These are phyloP conservation scores for Xanthoceras sorbifolium DNA, from an alignment of 345 rosid species.

Conservation along the genomic window DNA sequence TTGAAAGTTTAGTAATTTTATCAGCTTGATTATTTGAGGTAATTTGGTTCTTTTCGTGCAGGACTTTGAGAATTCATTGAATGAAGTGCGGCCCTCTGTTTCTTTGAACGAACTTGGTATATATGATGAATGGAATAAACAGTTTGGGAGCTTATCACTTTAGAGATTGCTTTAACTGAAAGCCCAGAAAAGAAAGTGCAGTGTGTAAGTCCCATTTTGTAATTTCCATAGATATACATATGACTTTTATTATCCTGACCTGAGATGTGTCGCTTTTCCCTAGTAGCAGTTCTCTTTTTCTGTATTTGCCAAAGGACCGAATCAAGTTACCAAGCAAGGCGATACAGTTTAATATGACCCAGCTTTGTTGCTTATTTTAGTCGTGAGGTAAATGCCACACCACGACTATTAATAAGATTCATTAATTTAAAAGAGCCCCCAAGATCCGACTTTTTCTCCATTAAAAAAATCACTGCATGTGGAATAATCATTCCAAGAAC, in stretches of 20 bases:
- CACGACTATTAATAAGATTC: not conserved
- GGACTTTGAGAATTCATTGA: conserved; percentile 81
- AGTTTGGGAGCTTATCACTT: conserved; percentile 82
- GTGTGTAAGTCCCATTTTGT: not conserved
- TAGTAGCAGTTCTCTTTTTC: not conserved
- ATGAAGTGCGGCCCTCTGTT: conserved; percentile 93
- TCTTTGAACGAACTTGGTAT: conserved; percentile 71
- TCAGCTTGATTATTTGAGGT: not conserved
- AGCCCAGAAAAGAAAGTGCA: not conserved
- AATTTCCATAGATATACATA: not conserved
- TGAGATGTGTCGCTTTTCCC: not conserved
- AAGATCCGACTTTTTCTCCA: not conserved
- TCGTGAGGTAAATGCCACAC: not conserved
- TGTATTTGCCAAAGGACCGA: not conserved
- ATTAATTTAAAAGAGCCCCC: not conserved
- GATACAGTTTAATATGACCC: too few relatives aligned
- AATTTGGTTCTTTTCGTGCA: conserved; percentile 24
- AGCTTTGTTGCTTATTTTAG: not conserved
- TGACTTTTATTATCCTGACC: not conserved
- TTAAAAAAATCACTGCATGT: not conserved
- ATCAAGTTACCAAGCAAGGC: not conserved
- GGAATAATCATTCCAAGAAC: conserved; percentile 8
- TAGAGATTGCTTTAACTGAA: conserved; percentile 30
- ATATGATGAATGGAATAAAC: conserved; percentile 86
- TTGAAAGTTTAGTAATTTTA: not conserved